Percentiles rank a stretch among this genome's conserved stretches.
Evolutionary conservation across 306 rosid species (phyloP).

Genomic region (Comarum palustre): DNA sequence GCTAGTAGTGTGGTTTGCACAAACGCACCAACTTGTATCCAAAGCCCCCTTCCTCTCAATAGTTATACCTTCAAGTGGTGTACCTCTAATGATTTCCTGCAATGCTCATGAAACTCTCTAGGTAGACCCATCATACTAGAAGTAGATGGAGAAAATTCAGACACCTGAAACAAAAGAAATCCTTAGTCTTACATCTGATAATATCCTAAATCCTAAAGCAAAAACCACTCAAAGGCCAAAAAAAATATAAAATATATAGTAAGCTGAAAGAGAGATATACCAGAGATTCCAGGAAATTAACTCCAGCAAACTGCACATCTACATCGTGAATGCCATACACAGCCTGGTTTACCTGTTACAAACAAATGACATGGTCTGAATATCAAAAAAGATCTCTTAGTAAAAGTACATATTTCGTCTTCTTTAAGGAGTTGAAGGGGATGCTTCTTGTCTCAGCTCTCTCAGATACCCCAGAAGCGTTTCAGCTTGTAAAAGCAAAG

Average conservation of each 20-base stretch:
- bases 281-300: conserved; percentile 81
- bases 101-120: conserved; percentile 93
- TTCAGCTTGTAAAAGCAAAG: too few relatives aligned
- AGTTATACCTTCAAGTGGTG: conserved; percentile 68
- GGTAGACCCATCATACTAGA: conserved; percentile 96
- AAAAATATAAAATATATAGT: background rate
- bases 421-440: conserved; percentile 56
- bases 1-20: too few relatives aligned
- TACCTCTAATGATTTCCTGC: conserved; percentile 74
- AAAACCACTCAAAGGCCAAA: conserved; percentile 17
- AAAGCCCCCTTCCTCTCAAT: background rate
- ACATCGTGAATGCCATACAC: conserved; percentile 66
- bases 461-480: conserved; percentile 56
- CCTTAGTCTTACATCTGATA: conserved; percentile 15
- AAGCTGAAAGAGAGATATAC: conserved; percentile 40
- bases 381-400: conserved; percentile 4
- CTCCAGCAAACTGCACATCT: conserved; percentile 79
- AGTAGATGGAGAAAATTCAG: conserved; percentile 94
- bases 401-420: conserved; percentile 47
- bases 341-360: conserved; percentile 79
- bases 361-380: background rate
- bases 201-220: conserved; percentile 28
- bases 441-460: conserved; percentile 87
- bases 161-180: conserved; percentile 49
- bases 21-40: too few relatives aligned